phyloP scores from a whole-genome alignment of 2,329 filamentous ascomycete genomes.

The Aspergillus quadricinctus region DNA sequence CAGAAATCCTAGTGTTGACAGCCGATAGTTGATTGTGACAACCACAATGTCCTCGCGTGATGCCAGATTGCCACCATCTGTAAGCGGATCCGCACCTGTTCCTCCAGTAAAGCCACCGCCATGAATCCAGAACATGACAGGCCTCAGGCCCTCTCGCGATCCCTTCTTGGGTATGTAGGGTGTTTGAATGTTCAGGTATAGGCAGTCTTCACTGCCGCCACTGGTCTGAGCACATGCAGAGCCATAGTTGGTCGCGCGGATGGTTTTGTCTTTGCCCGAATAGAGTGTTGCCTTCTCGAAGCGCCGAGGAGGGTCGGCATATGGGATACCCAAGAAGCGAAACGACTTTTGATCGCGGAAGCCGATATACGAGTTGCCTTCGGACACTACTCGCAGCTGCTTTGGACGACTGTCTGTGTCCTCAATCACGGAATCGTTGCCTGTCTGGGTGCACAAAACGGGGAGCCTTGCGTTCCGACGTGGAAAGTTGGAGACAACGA shows the following conservation, averaged over 20 bases:
- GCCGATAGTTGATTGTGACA: slow-evolving; percentile 57
- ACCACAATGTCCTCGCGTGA: slow-evolving; percentile 57
- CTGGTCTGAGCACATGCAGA: slow-evolving; percentile 42
- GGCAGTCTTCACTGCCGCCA: slow-evolving; percentile 43
- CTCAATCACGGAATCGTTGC: slow-evolving; percentile 13
- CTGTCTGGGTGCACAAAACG: slow-evolving; percentile 50
- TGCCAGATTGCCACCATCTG: slow-evolving; percentile 54
- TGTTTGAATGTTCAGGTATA: slow-evolving; percentile 49
- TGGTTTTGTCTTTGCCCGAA: slow-evolving; percentile 41
- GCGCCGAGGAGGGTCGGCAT: slow-evolving; percentile 38
- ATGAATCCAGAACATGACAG: slow-evolving; percentile 52
- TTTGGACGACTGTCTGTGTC: slow-evolving; percentile 34
- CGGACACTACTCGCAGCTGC: slow-evolving; percentile 37
- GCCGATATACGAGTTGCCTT: slow-evolving; percentile 46
- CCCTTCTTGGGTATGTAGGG: slow-evolving; percentile 41
- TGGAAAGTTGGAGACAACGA: slow-evolving; percentile 32
- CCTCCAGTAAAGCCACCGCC: slow-evolving; percentile 56
- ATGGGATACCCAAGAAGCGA: slow-evolving; percentile 45
- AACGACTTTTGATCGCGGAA: slow-evolving; percentile 52
- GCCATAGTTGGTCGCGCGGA: slow-evolving; percentile 48
- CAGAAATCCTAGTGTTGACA: slow-evolving; percentile 55
- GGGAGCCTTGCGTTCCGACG: slow-evolving; percentile 34
- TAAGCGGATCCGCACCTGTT: slow-evolving; percentile 27
- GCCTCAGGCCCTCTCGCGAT: slow-evolving; percentile 37
- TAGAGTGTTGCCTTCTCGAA: slow-evolving; percentile 47